A percentile compares a stretch with the other conserved stretches of the same genome.
Evolutionary conservation across 768 basidiomycete genomes (phyloP).

Genomic region (Lentinula lateritia): DNA sequence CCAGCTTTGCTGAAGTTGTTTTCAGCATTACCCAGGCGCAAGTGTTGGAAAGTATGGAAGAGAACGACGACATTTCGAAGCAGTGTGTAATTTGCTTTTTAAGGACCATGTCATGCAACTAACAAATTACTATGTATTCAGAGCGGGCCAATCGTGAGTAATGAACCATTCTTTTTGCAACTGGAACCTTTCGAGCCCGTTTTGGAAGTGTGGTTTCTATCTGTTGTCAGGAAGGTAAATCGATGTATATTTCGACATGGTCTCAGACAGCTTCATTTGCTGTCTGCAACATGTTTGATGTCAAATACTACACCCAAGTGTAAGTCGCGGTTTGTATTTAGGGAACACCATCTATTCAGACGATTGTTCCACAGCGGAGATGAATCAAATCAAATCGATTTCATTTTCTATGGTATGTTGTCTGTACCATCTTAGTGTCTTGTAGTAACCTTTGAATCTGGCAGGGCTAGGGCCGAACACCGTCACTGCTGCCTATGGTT

Average conservation of each 20-base stretch:
- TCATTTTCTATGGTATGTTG: neutral
- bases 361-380: too few relatives aligned
- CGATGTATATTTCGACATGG: neutral
- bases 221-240: neutral
- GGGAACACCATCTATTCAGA: neutral
- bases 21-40: conserved; percentile 23
- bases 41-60: conserved; percentile 17
- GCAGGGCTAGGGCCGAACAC: neutral
- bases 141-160: neutral
- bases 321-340: neutral
- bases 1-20: neutral
- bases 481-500: neutral
- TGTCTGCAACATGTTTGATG: neutral
- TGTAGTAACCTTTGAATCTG: neutral
- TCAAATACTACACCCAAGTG: neutral
- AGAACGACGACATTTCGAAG: conserved; percentile 18
- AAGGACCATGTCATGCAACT: neutral
- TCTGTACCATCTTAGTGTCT: neutral
- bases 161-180: neutral
- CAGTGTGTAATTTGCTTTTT: conserved; percentile 14
- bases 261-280: neutral
- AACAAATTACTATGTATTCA: neutral
- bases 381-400: neutral
- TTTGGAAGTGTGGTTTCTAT: neutral
- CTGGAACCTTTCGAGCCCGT: too few relatives aligned